Percentiles rank a stretch among this genome's conserved stretches.
Conservation (phyloP, 225 moss, liverwort and hornwort genomes). For the Rhytidiadelphus loreus region DNA sequence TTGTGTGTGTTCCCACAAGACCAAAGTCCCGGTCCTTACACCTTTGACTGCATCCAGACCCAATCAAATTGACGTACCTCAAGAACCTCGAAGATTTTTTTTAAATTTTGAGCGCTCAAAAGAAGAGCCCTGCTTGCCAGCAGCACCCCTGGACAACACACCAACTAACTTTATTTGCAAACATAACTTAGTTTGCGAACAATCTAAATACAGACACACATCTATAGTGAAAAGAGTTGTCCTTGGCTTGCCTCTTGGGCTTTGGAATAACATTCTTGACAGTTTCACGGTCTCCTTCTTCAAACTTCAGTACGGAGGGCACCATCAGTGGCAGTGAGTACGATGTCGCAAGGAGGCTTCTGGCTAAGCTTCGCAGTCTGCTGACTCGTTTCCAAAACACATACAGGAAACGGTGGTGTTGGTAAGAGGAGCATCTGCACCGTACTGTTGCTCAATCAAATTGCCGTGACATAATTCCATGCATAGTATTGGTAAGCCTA, state of each 20-base stretch:
- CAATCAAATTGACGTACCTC: fast-evolving
- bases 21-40: not conserved
- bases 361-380: not conserved
- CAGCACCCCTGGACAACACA: not conserved
- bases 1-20: too few relatives aligned
- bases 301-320: not conserved
- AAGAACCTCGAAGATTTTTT: not conserved
- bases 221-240: not conserved
- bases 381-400: not conserved
- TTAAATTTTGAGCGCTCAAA: not conserved
- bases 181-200: not conserved
- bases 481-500: not conserved
- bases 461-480: not conserved
- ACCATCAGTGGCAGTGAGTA: too few relatives aligned
- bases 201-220: not conserved
- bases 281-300: not conserved
- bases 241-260: not conserved
- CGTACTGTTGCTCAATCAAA: not conserved
- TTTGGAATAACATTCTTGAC: not conserved
- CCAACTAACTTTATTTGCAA: too few relatives aligned
- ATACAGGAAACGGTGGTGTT: not conserved
- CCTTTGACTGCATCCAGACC: not conserved
- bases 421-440: not conserved
- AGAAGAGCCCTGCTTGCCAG: not conserved
- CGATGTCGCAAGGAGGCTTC: not conserved